Evolutionary conservation across 805 yeast genomes (phyloP).

Genomic region (Barnettozyma wickerhamii): DNA sequence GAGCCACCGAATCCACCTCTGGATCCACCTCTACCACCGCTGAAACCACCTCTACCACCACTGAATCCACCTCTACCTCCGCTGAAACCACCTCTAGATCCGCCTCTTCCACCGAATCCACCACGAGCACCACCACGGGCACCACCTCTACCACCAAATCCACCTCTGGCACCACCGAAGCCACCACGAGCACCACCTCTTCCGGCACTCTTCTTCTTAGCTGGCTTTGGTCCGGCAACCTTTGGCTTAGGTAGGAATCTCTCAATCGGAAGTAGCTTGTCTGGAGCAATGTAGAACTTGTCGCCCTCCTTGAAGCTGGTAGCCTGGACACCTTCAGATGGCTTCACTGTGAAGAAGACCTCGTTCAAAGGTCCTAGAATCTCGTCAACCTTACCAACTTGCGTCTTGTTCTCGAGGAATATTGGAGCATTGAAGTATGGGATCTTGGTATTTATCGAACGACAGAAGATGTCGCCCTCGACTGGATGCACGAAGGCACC

Average conservation of each 20-base stretch:
- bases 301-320: constrained; percentile 92
- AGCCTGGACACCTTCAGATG: constrained; percentile 95
- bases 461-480: constrained; percentile 96
- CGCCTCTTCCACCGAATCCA: constrained; percentile 30
- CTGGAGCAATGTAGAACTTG: constrained; percentile 92
- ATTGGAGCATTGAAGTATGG: constrained; percentile 99
- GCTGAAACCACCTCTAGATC: constrained; percentile 22
- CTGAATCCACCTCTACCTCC: constrained; percentile 31
- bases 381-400: constrained; percentile 97
- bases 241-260: constrained; percentile 97
- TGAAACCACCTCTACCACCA: constrained; percentile 23
- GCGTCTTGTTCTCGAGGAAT: constrained; percentile 91
- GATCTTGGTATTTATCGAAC: constrained; percentile 87
- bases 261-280: constrained; percentile 91
- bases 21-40: constrained; percentile 29
- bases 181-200: constrained; percentile 46
- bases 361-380: constrained; percentile 96
- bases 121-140: constrained; percentile 28
- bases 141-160: constrained; percentile 31
- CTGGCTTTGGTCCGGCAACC: constrained; percentile 76
- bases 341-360: constrained; percentile 95
- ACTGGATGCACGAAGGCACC: constrained; percentile 89
- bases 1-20: constrained; percentile 34
- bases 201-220: constrained; percentile 54
- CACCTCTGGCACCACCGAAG: constrained; percentile 36